Evolutionary conservation across 371 early-diverging fungal genomes (phyloP).

Genomic region (Saksenaea oblongispora): DNA sequence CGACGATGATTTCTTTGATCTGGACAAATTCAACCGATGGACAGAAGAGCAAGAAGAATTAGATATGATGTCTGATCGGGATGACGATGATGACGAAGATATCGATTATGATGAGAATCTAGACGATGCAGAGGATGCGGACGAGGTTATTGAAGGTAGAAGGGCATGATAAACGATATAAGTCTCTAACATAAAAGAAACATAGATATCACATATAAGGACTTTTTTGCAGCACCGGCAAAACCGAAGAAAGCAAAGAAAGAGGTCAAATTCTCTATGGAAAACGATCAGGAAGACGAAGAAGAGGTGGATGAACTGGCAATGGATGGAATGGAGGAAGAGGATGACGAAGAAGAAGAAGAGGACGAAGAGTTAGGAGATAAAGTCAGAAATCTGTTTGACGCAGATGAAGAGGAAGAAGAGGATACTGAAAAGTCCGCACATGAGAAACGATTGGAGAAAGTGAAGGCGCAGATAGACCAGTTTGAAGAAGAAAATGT

Average conservation of each 20-base stretch:
- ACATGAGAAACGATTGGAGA: conserved; percentile 22
- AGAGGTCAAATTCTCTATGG: conserved; percentile 40
- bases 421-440: conserved; percentile 29
- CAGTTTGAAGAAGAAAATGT: conserved; percentile 87
- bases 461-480: conserved; percentile 68
- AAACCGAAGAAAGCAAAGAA: conserved; percentile 24
- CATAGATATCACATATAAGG: conserved; percentile 50
- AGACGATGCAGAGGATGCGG: conserved; percentile 49
- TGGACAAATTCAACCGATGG: conserved; percentile 64
- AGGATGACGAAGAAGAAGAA: conserved; percentile 45
- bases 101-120: conserved; percentile 56
- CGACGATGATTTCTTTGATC: conserved; percentile 69
- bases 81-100: conserved; percentile 54
- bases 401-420: conserved; percentile 50
- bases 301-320: conserved; percentile 38
- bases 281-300: conserved; percentile 28
- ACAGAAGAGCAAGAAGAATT: conserved; percentile 63
- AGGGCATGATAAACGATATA: too few species aligned
- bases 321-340: conserved; percentile 45
- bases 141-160: conserved; percentile 39
- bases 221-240: conserved; percentile 51
- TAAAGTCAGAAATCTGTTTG: conserved; percentile 54
- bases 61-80: conserved; percentile 44
- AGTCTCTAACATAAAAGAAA: neutral
- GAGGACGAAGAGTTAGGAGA: conserved; percentile 44